These are phyloP conservation scores for Oryza rufipogon DNA, from an alignment of 176 grass and related monocot species.

Conservation along the genomic window DNA sequence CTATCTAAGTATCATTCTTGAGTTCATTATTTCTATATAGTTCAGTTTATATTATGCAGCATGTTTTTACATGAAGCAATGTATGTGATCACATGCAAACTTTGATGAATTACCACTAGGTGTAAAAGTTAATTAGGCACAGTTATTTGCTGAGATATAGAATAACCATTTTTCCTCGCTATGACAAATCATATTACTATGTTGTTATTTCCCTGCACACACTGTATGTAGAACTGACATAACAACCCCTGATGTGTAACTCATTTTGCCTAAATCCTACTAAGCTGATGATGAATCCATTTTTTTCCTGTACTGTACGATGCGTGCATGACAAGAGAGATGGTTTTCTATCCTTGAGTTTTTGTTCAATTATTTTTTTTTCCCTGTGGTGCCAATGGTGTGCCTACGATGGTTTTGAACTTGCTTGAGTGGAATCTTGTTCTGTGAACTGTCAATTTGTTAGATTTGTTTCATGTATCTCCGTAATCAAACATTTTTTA, in stretches of 20 bases:
- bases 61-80: conserved; percentile 1
- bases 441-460: background rate
- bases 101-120: background rate
- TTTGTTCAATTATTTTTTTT: background rate
- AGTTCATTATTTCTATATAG: conserved; percentile 1
- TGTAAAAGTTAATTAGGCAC: background rate
- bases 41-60: conserved; percentile 3
- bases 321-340: background rate
- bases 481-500: background rate
- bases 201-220: background rate
- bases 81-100: background rate
- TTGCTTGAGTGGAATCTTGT: background rate
- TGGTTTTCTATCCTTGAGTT: background rate
- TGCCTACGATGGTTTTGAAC: background rate
- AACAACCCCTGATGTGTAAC: background rate
- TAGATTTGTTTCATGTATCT: background rate
- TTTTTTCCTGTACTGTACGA: background rate
- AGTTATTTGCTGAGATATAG: background rate
- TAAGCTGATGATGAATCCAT: background rate
- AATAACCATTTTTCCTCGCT: background rate
- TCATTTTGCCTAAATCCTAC: background rate
- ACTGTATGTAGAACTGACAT: background rate
- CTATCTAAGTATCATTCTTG: conserved; percentile 22
- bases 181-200: background rate
- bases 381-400: background rate